phyloP scores from a whole-genome alignment of 2,329 filamentous ascomycete genomes.

The Onygenales sp. region DNA sequence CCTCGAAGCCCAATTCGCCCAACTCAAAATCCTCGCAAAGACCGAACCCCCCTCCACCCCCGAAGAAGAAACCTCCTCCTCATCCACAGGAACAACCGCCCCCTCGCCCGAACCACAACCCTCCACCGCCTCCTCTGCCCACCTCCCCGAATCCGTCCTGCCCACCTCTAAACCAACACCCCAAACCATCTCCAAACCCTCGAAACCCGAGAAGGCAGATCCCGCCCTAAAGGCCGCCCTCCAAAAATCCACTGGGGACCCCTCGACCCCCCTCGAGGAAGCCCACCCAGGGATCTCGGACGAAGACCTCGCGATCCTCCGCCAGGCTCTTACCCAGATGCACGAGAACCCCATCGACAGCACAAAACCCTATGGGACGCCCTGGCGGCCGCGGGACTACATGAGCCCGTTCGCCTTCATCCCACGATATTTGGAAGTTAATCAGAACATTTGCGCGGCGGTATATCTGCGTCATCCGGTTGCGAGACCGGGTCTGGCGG shows the following conservation, averaged over 20 bases:
- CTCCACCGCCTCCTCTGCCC: not conserved
- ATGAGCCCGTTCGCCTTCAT: conserved; percentile 94
- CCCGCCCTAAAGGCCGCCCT: conserved; percentile 16
- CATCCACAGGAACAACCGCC: not conserved
- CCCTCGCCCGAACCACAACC: not conserved
- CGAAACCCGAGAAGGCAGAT: not conserved
- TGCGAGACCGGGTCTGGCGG: conserved; percentile 67
- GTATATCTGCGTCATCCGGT: conserved; percentile 94
- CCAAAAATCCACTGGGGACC: conserved; percentile 21
- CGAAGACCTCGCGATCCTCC: conserved; percentile 37
- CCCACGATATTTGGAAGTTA: conserved; percentile 90
- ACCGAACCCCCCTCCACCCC: not conserved
- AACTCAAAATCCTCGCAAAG: conserved; percentile 32
- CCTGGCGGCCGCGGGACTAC: conserved; percentile 77
- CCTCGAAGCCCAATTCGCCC: conserved; percentile 47
- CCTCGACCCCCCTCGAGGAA: conserved; percentile 26
- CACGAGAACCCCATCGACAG: conserved; percentile 67
- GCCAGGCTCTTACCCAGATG: conserved; percentile 52
- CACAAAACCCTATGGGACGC: conserved; percentile 77
- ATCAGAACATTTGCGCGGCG: conserved; percentile 91
- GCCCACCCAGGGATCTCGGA: conserved; percentile 38
- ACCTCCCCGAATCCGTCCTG: conserved; percentile 1
- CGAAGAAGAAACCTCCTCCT: not conserved
- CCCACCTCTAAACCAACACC: not conserved
- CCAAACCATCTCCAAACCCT: not conserved